phyloP scores from a whole-genome alignment of 1,284 basidiomycete species.

The Vanrija humicola region DNA sequence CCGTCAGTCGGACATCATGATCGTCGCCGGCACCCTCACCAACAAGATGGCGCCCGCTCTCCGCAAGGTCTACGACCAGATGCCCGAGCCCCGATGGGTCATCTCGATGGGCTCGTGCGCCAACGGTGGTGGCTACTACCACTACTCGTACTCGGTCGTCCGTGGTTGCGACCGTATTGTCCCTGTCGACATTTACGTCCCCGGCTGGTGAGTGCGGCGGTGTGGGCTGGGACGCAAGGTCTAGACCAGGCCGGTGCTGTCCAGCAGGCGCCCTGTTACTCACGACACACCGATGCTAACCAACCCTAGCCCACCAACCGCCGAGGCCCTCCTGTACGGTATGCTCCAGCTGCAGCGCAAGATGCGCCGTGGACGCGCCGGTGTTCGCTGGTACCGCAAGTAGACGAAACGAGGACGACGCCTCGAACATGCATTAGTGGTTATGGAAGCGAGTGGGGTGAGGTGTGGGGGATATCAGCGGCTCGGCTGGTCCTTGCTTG shows the following conservation, averaged over 20 bases:
- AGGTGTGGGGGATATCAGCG: neutral
- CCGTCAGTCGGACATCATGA: constrained; percentile 98
- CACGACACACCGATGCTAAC: neutral
- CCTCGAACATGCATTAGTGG: constrained; percentile 5
- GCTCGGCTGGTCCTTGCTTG: neutral
- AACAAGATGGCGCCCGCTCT: constrained; percentile 99
- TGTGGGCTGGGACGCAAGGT: neutral
- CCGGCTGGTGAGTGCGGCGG: constrained; percentile 73
- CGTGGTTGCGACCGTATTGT: constrained; percentile 99
- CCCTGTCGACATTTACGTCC: constrained; percentile 95
- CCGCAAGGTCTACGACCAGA: constrained; percentile 93
- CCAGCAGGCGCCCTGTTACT: too few relatives aligned
- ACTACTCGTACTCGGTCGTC: constrained; percentile 96
- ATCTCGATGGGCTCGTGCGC: constrained; percentile 99
- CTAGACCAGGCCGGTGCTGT: too few relatives aligned
- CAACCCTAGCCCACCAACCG: constrained; percentile 55
- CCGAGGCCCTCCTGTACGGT: constrained; percentile 89
- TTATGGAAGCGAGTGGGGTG: neutral
- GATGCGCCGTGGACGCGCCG: constrained; percentile 87
- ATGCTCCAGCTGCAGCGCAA: constrained; percentile 97
- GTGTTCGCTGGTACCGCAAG: constrained; percentile 74
- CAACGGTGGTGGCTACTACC: constrained; percentile 97
- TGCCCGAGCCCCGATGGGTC: constrained; percentile 96
- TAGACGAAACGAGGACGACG: constrained; percentile 17
- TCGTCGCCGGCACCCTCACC: constrained; percentile 96